Conservation (phyloP, 495 filamentous ascomycete genomes). For the Tuber umbilicatum region DNA sequence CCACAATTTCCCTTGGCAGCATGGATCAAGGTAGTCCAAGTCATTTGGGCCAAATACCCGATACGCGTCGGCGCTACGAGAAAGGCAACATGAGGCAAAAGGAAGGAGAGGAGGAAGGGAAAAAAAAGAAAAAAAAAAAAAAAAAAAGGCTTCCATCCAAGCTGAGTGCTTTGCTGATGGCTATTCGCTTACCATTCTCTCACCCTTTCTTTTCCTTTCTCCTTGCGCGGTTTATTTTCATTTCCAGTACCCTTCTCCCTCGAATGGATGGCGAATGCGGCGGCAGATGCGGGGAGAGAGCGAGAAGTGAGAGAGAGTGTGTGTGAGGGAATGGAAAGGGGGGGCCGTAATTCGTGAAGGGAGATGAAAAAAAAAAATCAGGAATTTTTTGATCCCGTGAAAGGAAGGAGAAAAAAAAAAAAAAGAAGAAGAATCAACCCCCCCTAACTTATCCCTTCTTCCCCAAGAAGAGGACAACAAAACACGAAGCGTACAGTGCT, state of each 20-base stretch:
- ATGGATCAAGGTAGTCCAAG: neutral
- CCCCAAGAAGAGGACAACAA: neutral
- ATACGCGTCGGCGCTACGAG: neutral
- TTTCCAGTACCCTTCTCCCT: neutral
- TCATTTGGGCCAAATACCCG: neutral
- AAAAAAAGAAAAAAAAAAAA: neutral
- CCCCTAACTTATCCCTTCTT: neutral
- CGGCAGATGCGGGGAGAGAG: neutral
- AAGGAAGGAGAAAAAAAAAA: neutral
- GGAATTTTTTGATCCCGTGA: neutral
- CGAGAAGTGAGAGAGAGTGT: neutral
- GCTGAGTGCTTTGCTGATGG: neutral
- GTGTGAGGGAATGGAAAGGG: neutral
- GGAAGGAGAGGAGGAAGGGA: neutral
- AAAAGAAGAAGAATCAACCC: neutral
- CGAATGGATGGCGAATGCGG: neutral
- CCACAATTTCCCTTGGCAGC: neutral
- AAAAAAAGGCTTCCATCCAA: neutral
- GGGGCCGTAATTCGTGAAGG: neutral
- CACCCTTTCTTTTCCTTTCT: neutral
- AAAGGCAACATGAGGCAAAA: neutral
- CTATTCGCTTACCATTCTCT: neutral
- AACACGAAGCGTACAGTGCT: neutral
- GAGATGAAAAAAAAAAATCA: neutral
- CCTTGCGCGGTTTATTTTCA: conserved; percentile 1